Base-by-base conservation (phyloP, 208 protist species). In the Phytomonas francai region DNA sequence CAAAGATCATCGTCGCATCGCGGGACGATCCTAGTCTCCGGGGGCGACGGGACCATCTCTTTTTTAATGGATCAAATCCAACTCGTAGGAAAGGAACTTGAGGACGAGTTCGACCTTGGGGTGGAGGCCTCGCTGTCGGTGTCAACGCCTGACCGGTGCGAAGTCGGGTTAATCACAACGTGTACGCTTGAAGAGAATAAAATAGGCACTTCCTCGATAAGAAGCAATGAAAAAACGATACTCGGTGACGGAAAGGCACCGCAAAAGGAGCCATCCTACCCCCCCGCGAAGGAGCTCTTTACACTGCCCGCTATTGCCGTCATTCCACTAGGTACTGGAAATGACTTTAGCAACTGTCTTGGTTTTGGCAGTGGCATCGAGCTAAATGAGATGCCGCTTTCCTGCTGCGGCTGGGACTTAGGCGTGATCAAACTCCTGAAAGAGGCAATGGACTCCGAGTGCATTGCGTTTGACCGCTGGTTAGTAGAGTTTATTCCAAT, bases 31-130 rank as follows among this genome's bases (percentile, higher is more conserved):
- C 72, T 95, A 67, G 85, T 88, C 16, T 78, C 81, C 66, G 89
- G 89, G 54, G 89, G 89, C 28, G 89, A 95, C 70, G 89, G 89
- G 59, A 95, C 89, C 16, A 75, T 95, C 11, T 80, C 87, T 0
- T 95, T 91, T 67, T 29, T 95, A 28, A 85, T 95, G 77, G 71
- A 77, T 6, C 84, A 93, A 59, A 59, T 93, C 25, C 77, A 91
- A 28, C 25, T 71, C n/a, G 79, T 87, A 12, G 73, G 81, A 19
- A 71, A 68, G 25, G 77, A 87, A 73, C 70, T 84, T n/a, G 77
- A 77, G 64, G 62, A 14, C 0, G 77, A 83, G 68, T 69, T 80
- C 39, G 34, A 42, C 2, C 64, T 39, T 9, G 34, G 9, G 34
- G 9, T 39, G 34, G 9, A 9, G 34, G 34, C 34, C n/a, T n/a